Base-by-base conservation (phyloP, 2,329 filamentous ascomycete species). In the Chaetomium strumarium region DNA sequence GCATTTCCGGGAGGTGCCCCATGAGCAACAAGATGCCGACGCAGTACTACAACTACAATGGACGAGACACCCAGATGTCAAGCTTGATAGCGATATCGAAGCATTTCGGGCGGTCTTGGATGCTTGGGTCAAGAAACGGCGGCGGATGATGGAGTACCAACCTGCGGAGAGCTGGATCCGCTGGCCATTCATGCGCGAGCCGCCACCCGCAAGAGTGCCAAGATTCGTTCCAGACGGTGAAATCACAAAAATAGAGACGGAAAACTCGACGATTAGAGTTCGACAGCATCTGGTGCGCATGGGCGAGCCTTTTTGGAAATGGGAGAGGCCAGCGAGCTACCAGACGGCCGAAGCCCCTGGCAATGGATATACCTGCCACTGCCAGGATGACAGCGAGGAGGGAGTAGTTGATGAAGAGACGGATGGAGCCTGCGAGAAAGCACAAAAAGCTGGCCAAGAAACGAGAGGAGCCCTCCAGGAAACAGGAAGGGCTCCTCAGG, bases 61-160 rank as follows among this genome's bases (percentile, higher is more conserved):
- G 51, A 42, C 42, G 13, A 51, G 43, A 30, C 55, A 56, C 31
- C 51, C 43, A 9, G 51, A 54, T 11, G 55, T 54, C 37, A 20
- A 42, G 19, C 43, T 56, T 2, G 50, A 56, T 13, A 36, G 36
- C 38, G 47, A 49, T 14, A 9, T 49, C 20, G 13, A 36, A 5
- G 19, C 9, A 8, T 49, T 43, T 9, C 29, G 38, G 17, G n/a
- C 14, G 10, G 20, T 37, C 14, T 20, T 49, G 2, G 31, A 42
- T 36, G 17, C 14, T 14, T 49, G 39, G 38, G 39, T 49, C 13
- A 20, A 49, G 47, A 34, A 33, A n/a, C n/a, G n/a, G 31, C 31
- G 31, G 31, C 31, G 38, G 14, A 43, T 30, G 39, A 31, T 39
- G 4, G 19, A 37, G 19, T 41, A 33, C 24, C 33, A 40, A 10